Conservation (phyloP, 345 rosid species). For the Hirschfeldia incana region DNA sequence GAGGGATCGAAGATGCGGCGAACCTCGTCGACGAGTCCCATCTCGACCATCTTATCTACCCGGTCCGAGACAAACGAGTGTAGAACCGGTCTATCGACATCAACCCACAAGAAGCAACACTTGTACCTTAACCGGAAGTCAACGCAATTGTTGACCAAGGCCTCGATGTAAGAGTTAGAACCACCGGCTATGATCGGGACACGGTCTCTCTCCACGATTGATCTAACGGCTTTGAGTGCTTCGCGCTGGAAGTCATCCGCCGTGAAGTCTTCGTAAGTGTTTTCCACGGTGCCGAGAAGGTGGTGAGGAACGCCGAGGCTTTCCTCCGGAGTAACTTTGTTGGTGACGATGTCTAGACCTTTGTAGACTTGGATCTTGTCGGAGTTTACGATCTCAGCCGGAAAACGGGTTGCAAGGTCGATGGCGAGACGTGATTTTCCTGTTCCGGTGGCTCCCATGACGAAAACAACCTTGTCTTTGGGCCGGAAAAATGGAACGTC, state of each 20-base stretch:
- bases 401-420: constrained; percentile 69
- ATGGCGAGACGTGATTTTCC: constrained; percentile 86
- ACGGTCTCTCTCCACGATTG: constrained; percentile 46
- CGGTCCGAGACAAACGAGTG: constrained; percentile 67
- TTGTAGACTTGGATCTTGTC: constrained; percentile 87
- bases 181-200: constrained; percentile 88
- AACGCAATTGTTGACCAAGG: constrained; percentile 54
- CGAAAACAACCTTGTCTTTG: constrained; percentile 75
- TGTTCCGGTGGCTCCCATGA: constrained; percentile 89
- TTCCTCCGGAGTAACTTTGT: constrained; percentile 79
- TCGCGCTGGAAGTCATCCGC: constrained; percentile 52
- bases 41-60: constrained; percentile 73
- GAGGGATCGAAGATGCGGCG: constrained; percentile 52
- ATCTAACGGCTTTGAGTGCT: constrained; percentile 45
- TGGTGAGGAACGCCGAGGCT: constrained; percentile 77
- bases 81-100: constrained; percentile 59
- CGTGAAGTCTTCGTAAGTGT: constrained; percentile 57
- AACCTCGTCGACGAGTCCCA: constrained; percentile 72
- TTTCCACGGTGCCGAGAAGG: constrained; percentile 53
- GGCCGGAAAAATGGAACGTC: constrained; percentile 52
- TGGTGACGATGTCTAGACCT: constrained; percentile 71
- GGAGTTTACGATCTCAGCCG: constrained; percentile 76
- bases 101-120: constrained; percentile 84
- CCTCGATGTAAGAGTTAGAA: constrained; percentile 77
- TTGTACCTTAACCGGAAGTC: constrained; percentile 66